Evolutionary conservation across 2,329 filamentous ascomycete genomes (phyloP).

Genomic region (Raffaelea ambrosiae): DNA sequence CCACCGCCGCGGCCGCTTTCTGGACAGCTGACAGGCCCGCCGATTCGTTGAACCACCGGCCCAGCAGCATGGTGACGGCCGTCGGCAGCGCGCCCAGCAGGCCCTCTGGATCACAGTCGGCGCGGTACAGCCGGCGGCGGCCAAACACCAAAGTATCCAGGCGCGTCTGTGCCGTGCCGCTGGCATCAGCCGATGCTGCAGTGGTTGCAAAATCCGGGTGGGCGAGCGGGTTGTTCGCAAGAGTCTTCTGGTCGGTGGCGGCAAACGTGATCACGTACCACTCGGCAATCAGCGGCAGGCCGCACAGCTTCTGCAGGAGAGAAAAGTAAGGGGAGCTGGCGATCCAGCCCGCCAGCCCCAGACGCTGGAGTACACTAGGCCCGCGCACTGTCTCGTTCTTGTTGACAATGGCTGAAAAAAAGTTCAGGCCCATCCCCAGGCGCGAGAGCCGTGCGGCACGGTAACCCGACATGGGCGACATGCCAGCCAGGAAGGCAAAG

Average conservation of each 20-base stretch:
- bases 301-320: neutral
- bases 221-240: neutral
- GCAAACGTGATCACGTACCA: neutral
- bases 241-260: neutral
- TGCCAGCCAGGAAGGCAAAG: conserved; percentile 1
- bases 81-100: conserved; percentile 1
- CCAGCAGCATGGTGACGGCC: neutral
- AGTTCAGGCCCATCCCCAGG: neutral
- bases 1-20: neutral
- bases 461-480: neutral
- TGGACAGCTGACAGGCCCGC: neutral
- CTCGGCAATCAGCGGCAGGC: neutral
- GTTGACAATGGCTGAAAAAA: neutral
- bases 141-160: neutral
- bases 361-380: neutral
- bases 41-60: neutral
- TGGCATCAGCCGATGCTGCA: no score
- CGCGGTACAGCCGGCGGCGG: neutral
- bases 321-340: neutral
- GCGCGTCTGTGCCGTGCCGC: neutral
- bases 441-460: neutral
- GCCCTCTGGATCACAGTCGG: neutral
- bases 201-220: neutral
- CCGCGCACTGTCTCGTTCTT: neutral
- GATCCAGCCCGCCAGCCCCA: neutral